phyloP scores from a whole-genome alignment of 2,329 filamentous ascomycete genomes.

The Pseudogymnoascus sp. region DNA sequence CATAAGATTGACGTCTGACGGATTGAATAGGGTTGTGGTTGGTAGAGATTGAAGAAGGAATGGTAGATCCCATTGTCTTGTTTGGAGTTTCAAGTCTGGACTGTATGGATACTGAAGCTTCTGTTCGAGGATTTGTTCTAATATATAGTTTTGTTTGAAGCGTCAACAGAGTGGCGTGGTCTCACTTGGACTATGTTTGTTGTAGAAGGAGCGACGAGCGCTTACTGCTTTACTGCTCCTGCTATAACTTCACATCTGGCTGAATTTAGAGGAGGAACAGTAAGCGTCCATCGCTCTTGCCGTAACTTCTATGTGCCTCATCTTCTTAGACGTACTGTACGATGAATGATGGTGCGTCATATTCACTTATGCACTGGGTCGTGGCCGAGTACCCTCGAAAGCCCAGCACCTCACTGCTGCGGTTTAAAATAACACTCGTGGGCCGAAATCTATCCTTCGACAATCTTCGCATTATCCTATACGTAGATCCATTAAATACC shows the following conservation, averaged over 20 bases:
- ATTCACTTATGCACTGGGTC: not conserved
- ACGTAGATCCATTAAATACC: slow-evolving; percentile 8
- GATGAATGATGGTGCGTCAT: not conserved
- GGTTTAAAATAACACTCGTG: not conserved
- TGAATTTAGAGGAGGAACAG: not conserved
- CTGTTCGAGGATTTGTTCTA: not conserved
- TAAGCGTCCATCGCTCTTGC: not conserved
- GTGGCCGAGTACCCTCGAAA: not conserved
- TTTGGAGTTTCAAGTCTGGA: not conserved
- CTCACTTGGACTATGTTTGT: not conserved
- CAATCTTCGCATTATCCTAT: not conserved
- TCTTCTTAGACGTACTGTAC: not conserved
- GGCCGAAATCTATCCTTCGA: not conserved
- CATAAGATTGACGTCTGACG: not conserved
- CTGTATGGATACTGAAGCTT: not conserved
- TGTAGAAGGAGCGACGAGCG: not conserved
- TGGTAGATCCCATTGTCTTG: not conserved
- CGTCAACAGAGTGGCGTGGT: not conserved
- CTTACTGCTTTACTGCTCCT: not conserved
- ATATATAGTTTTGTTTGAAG: not conserved
- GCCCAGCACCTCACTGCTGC: not conserved
- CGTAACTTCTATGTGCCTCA: not conserved
- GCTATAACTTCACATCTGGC: not conserved
- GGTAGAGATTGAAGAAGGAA: not conserved
- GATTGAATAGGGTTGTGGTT: not conserved